These are phyloP conservation scores for Lactarius akahatsu DNA, from an alignment of 768 basidiomycete species.

Conservation along the genomic window DNA sequence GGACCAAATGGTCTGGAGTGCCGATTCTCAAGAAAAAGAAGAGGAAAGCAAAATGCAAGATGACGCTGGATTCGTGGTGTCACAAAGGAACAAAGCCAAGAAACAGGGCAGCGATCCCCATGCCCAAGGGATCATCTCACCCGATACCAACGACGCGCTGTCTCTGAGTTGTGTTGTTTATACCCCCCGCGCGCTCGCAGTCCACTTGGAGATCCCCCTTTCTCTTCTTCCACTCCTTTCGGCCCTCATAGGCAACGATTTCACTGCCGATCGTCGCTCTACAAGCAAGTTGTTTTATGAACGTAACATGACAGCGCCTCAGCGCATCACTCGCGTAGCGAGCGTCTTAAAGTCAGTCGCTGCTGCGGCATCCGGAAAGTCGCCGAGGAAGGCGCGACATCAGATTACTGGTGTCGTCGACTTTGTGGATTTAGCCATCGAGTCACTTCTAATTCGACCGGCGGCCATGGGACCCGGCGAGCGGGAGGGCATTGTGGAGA, in stretches of 20 bases:
- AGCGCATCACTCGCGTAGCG: conserved; percentile 69
- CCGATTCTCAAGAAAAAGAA: conserved; percentile 33
- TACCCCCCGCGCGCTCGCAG: conserved; percentile 58
- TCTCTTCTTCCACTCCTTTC: conserved; percentile 75
- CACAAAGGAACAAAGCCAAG: conserved; percentile 52
- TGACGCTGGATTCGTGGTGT: conserved; percentile 59
- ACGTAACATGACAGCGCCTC: conserved; percentile 49
- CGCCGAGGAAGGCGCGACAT: conserved; percentile 48
- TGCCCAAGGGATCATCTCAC: conserved; percentile 51
- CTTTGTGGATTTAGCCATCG: conserved; percentile 68
- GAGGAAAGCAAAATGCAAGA: conserved; percentile 36
- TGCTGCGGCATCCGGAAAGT: conserved; percentile 41
- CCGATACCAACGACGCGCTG: conserved; percentile 41
- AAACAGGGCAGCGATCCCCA: conserved; percentile 38
- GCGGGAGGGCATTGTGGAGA: conserved; percentile 60
- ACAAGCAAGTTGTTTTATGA: conserved; percentile 70
- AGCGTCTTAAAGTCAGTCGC: conserved; percentile 55
- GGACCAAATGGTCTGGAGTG: conserved; percentile 70
- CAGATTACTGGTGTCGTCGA: conserved; percentile 71
- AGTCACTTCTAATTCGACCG: conserved; percentile 53
- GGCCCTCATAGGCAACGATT: conserved; percentile 82
- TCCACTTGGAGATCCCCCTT: conserved; percentile 63
- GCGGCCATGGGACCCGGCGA: conserved; percentile 59
- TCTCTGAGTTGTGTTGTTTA: conserved; percentile 59
- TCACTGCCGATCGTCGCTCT: conserved; percentile 44